Percentiles rank a stretch among this genome's conserved stretches.
Evolutionary conservation across 139 green algal genomes (phyloP).

Genomic region (Volvox reticuliferus): DNA sequence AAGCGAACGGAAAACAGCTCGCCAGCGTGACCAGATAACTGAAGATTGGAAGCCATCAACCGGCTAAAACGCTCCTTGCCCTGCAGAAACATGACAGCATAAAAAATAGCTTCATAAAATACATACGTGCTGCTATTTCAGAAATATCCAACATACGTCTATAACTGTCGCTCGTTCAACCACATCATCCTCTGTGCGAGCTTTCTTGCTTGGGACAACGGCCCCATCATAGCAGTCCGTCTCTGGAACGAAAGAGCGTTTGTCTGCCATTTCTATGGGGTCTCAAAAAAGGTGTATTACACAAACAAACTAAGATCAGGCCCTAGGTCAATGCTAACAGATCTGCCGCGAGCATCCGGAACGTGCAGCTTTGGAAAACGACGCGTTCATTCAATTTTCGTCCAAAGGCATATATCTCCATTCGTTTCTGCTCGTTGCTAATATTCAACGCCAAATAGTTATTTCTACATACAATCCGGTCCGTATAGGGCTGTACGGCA

Average conservation of each 20-base stretch:
- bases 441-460: no score
- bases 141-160: conserved; percentile 42
- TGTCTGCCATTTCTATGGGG: conserved; percentile 19
- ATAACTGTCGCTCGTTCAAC: conserved; percentile 56
- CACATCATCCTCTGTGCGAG: conserved; percentile 39
- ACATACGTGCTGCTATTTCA: background rate
- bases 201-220: conserved; percentile 48
- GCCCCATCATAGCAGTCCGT: background rate
- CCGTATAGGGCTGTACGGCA: no score
- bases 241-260: conserved; percentile 31
- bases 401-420: no score
- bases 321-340: no score
- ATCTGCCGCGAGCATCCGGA: no score
- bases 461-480: no score
- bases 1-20: conserved; percentile 90
- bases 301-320: no score
- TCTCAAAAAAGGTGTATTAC: background rate
- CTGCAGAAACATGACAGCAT: background rate
- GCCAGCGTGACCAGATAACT: conserved; percentile 85
- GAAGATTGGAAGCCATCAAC: conserved; percentile 89
- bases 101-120: background rate
- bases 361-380: no score
- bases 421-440: no score
- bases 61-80: conserved; percentile 58
- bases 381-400: no score